These are phyloP conservation scores for Beauveria asiatica DNA, from an alignment of 2,329 filamentous ascomycete species.

Conservation along the genomic window DNA sequence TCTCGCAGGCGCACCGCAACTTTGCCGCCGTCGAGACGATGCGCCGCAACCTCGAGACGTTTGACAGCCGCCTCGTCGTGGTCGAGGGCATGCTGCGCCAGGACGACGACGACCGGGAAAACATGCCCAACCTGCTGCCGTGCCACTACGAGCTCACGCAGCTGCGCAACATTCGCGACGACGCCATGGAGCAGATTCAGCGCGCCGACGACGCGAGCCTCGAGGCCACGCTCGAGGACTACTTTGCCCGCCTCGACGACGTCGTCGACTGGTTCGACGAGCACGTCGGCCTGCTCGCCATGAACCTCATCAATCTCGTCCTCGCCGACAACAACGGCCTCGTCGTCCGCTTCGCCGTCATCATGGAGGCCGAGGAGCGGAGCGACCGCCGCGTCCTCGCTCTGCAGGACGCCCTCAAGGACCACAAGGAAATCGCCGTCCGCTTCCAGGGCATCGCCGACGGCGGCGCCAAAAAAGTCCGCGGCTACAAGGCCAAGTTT, in stretches of 20 bases:
- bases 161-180: constrained; percentile 87
- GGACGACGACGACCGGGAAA: constrained; percentile 78
- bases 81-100: constrained; percentile 72
- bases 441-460: constrained; percentile 93
- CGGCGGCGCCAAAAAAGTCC: constrained; percentile 81
- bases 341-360: constrained; percentile 81
- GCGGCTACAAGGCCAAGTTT: constrained; percentile 97
- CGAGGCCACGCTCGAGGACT: constrained; percentile 77
- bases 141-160: constrained; percentile 90
- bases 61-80: constrained; percentile 65
- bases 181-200: constrained; percentile 93
- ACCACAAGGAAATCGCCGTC: constrained; percentile 89
- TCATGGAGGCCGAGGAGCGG: constrained; percentile 94
- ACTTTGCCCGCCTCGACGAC: constrained; percentile 78
- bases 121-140: constrained; percentile 83
- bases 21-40: constrained; percentile 91
- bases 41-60: constrained; percentile 82
- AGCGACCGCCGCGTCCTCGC: constrained; percentile 88
- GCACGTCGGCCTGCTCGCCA: constrained; percentile 78
- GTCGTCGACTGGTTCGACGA: constrained; percentile 94
- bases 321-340: constrained; percentile 80
- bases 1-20: constrained; percentile 91
- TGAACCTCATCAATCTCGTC: constrained; percentile 83
- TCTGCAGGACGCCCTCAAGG: constrained; percentile 86
- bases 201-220: constrained; percentile 63